Evolutionary conservation across 23 red algal genomes (phyloP).

Genomic region (Gracilariopsis chorda): DNA sequence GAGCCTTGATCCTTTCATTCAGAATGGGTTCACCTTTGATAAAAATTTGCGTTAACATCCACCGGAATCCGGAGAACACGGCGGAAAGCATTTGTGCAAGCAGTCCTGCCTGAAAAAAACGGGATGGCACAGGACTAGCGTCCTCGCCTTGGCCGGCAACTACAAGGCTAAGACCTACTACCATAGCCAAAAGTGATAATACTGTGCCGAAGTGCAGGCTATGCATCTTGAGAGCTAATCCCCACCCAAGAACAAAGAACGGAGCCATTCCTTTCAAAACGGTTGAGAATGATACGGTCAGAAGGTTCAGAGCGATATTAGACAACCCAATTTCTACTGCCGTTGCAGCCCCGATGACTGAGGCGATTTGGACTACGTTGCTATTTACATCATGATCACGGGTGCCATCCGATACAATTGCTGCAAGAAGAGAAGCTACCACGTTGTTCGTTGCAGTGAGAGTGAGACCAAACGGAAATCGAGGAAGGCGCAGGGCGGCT

Average conservation of each 20-base stretch:
- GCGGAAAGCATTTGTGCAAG: constrained; percentile 64
- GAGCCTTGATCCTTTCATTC: neutral
- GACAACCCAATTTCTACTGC: constrained; percentile 86
- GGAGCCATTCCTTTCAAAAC: constrained; percentile 93
- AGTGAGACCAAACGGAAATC: constrained; percentile 46
- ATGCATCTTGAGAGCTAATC: constrained; percentile 42
- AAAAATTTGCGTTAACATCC: constrained; percentile 77
- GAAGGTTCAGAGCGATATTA: constrained; percentile 77
- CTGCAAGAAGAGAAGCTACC: neutral
- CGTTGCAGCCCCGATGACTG: constrained; percentile 64
- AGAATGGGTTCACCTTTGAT: constrained; percentile 1
- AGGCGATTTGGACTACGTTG: neutral
- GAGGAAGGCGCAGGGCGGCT: neutral
- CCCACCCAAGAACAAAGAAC: constrained; percentile 87
- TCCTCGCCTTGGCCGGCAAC: constrained; percentile 41
- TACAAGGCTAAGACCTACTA: constrained; percentile 49
- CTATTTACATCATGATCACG: neutral
- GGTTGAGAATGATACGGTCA: constrained; percentile 86
- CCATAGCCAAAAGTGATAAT: constrained; percentile 58
- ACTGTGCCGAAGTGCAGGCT: neutral
- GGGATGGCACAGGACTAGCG: neutral
- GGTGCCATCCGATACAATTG: neutral
- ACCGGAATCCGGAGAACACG: constrained; percentile 82
- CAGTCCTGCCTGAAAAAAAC: constrained; percentile 48
- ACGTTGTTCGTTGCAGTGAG: constrained; percentile 63